Evolutionary conservation across 2,329 filamentous ascomycete genomes (phyloP).

Genomic region (Parastagonospora nodorum): DNA sequence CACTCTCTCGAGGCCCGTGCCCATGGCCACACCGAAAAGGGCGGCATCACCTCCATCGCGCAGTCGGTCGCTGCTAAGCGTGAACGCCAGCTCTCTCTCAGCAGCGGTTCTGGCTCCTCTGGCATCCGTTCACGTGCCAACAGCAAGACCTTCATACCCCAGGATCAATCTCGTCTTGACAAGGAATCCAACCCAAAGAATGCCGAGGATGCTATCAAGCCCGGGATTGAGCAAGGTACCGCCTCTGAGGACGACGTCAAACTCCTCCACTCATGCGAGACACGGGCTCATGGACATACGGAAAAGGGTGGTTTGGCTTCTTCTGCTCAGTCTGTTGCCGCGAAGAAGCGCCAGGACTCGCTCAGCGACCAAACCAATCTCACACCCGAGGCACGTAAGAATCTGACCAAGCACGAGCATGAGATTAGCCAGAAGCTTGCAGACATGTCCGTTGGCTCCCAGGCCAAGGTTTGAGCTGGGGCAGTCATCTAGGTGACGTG

Average conservation of each 20-base stretch:
- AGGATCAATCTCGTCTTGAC: slow-evolving; percentile 36
- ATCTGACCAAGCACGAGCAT: slow-evolving; percentile 5
- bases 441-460: slow-evolving; percentile 4
- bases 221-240: slow-evolving; percentile 43
- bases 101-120: slow-evolving; percentile 5
- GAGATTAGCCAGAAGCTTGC: slow-evolving; percentile 5
- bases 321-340: slow-evolving; percentile 25
- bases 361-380: slow-evolving; percentile 19
- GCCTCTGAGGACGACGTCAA: slow-evolving; percentile 41
- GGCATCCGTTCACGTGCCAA: slow-evolving; percentile 12
- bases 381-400: slow-evolving; percentile 9
- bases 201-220: slow-evolving; percentile 29
- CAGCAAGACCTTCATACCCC: slow-evolving; percentile 19
- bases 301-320: slow-evolving; percentile 41
- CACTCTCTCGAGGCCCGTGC: slow-evolving; percentile 50
- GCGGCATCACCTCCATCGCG: slow-evolving; percentile 45
- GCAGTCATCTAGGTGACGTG: neutral
- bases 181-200: slow-evolving; percentile 39
- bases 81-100: slow-evolving; percentile 25
- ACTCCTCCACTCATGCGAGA: slow-evolving; percentile 36
- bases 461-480: neutral
- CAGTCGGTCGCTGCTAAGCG: slow-evolving; percentile 46
- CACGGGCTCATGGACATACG: slow-evolving; percentile 36
- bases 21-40: slow-evolving; percentile 41
- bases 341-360: slow-evolving; percentile 12